These are phyloP conservation scores for Caryopteris hybrid DNA, from an alignment of 305 asterid species.

Conservation along the genomic window DNA sequence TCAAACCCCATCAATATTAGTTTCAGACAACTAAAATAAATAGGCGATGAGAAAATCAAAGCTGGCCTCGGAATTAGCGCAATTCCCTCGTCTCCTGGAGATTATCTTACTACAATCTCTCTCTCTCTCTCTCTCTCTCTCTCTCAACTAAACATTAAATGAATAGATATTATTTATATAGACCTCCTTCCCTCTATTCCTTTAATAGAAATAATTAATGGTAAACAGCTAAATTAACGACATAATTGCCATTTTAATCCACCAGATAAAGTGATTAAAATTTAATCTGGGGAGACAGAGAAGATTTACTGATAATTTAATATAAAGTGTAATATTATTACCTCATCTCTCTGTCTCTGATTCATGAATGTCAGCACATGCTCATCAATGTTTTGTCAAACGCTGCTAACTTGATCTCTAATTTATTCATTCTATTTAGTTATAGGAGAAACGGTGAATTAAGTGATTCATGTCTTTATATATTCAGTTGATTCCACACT, in stretches of 20 bases:
- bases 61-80: conserved; percentile 59
- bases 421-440: too few species aligned
- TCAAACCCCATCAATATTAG: conserved; percentile 20
- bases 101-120: conserved; percentile 22
- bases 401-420: conserved; percentile 9
- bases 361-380: conserved; percentile 40
- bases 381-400: conserved; percentile 19
- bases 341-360: conserved; percentile 14
- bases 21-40: conserved; percentile 20
- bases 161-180: background rate
- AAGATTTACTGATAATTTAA: conserved; percentile 15
- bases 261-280: background rate
- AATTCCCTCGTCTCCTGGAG: conserved; percentile 75
- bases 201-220: background rate
- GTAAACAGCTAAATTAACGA: too few species aligned
- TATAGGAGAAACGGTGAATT: too few species aligned
- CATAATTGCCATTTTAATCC: background rate
- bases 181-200: background rate
- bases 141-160: conserved; percentile 13
- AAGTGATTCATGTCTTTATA: too few species aligned
- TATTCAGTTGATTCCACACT: too few species aligned
- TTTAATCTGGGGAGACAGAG: conserved; percentile 7
- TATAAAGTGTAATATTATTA: conserved; percentile 10
- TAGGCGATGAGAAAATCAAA: conserved; percentile 40
- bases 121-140: background rate